These are phyloP conservation scores for Phytophthora boehmeriae DNA, from an alignment of 352 stramenopile genomes.

Conservation along the genomic window DNA sequence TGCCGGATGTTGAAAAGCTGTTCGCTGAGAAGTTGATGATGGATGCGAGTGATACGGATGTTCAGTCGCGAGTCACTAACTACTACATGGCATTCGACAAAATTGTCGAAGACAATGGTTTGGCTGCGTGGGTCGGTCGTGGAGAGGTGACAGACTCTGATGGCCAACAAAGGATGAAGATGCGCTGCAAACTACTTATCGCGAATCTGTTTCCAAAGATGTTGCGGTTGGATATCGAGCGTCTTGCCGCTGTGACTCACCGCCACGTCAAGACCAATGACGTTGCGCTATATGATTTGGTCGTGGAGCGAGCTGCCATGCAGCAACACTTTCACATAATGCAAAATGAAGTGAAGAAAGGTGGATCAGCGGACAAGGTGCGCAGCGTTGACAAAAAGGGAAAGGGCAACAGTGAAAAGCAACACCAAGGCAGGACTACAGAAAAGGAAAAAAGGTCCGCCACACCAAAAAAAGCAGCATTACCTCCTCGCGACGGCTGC, in stretches of 20 bases:
- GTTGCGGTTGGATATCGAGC: slow-evolving; percentile 16
- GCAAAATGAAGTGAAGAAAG: slow-evolving; percentile 6
- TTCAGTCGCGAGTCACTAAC: slow-evolving; percentile 10
- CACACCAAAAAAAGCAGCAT: too few species aligned
- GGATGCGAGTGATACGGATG: slow-evolving; percentile 15
- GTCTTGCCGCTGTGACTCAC: slow-evolving; percentile 16
- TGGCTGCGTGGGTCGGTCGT: background rate
- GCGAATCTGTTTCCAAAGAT: slow-evolving; percentile 15
- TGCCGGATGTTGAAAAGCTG: slow-evolving; percentile 14
- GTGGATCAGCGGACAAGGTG: background rate
- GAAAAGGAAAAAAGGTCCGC: background rate
- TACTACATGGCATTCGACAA: slow-evolving; percentile 20
- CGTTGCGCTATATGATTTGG: slow-evolving; percentile 12
- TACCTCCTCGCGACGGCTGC: slow-evolving; percentile 17
- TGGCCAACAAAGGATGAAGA: slow-evolving; percentile 13
- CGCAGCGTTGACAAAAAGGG: too few species aligned
- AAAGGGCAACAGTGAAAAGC: too few species aligned
- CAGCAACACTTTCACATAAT: slow-evolving; percentile 16
- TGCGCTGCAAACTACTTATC: slow-evolving; percentile 14
- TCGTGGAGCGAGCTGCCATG: slow-evolving; percentile 9
- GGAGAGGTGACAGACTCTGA: too few species aligned
- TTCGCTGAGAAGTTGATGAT: slow-evolving; percentile 17
- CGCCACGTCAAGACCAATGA: slow-evolving; percentile 14
- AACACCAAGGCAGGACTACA: too few species aligned
- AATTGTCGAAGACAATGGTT: slow-evolving; percentile 6